Evolutionary conservation across 2,329 filamentous ascomycete species (phyloP), one percentile per base, ranked within the genome.

Genomic region (Alternaria dauci): DNA sequence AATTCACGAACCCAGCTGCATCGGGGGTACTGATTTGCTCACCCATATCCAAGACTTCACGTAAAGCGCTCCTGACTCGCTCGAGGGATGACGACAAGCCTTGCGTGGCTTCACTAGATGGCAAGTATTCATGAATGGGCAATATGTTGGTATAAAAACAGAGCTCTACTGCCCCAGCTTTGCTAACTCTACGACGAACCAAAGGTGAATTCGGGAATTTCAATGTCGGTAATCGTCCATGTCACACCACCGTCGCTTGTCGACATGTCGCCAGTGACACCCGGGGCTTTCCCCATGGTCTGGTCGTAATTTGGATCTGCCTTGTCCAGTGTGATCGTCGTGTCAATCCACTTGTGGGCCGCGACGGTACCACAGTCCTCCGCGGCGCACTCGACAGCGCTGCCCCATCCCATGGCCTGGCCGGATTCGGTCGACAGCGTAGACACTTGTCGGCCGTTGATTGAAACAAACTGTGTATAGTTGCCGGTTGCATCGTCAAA

Each of bases 381-480:
- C 38, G 69, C 74, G 1, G 75, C 76, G 47, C 80, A 81, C 59
- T 82, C 79, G 58, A 83, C 78, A 0, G 81, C 76, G 39, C 77
- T 80, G 2, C 80, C 81, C 76, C 80, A 83, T 63, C 81, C 80
- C 71, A 77, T 66, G 4, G 81, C 81, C 8, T 80, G 66, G 25
- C 77, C 81, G 59, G 79, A 78, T 53, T 73, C 79, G 48, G 82
- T 84, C 2, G 81, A 83, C 2, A 84, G 76, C 0, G 76, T 82
- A 0, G 80, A 80, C 30, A 84, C 75, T 18, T 71, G 62, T 23
- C 67, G 65, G 46, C 74, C 78, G 58, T 81, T 79, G 25, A 82
- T 61, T 1, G 65, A 69, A 34, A 82, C 78, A 20, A 67, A 70
- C 65, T 82, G 80, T 4, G 79, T 80, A 67, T 81, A 81, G 63